Evolutionary conservation across 805 yeast genomes (phyloP).

Genomic region (Phaffomyces thermotolerans): DNA sequence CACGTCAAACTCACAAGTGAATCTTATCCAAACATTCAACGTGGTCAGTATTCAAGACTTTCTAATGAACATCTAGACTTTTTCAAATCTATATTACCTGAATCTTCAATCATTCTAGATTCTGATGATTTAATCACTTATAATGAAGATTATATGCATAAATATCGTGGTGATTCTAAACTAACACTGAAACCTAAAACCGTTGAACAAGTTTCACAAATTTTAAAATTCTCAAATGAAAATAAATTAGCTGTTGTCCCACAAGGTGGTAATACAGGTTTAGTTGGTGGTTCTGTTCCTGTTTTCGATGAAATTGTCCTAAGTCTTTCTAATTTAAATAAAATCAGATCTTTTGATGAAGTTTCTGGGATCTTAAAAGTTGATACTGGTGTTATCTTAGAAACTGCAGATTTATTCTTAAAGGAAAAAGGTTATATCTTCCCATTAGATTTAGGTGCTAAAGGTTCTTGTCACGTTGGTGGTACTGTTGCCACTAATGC

Average conservation of each 20-base stretch:
- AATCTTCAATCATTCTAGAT: slow-evolving; percentile 42
- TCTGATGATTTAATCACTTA: slow-evolving; percentile 57
- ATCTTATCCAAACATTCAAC: slow-evolving; percentile 51
- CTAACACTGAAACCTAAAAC: slow-evolving; percentile 78
- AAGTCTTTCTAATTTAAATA: slow-evolving; percentile 63
- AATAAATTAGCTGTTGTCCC: slow-evolving; percentile 80
- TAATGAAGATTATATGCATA: slow-evolving; percentile 94
- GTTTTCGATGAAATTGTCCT: slow-evolving; percentile 84
- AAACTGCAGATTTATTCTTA: slow-evolving; percentile 70
- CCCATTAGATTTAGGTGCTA: slow-evolving; percentile 93
- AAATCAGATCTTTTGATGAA: slow-evolving; percentile 72
- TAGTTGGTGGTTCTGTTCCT: slow-evolving; percentile 92
- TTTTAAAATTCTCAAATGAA: slow-evolving; percentile 75
- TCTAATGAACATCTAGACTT: slow-evolving; percentile 47
- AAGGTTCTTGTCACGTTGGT: slow-evolving; percentile 94
- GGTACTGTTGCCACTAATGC: slow-evolving; percentile 96
- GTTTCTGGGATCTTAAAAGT: slow-evolving; percentile 80
- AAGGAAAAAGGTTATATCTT: slow-evolving; percentile 82
- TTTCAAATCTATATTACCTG: slow-evolving; percentile 54
- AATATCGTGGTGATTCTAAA: slow-evolving; percentile 81
- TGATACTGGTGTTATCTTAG: slow-evolving; percentile 88
- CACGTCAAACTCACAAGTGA: slow-evolving; percentile 52
- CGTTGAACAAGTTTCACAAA: slow-evolving; percentile 67
- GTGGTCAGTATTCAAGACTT: slow-evolving; percentile 48
- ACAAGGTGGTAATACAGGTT: slow-evolving; percentile 95